phyloP scores from a whole-genome alignment of 495 filamentous ascomycete genomes.

The Monascus purpureus region DNA sequence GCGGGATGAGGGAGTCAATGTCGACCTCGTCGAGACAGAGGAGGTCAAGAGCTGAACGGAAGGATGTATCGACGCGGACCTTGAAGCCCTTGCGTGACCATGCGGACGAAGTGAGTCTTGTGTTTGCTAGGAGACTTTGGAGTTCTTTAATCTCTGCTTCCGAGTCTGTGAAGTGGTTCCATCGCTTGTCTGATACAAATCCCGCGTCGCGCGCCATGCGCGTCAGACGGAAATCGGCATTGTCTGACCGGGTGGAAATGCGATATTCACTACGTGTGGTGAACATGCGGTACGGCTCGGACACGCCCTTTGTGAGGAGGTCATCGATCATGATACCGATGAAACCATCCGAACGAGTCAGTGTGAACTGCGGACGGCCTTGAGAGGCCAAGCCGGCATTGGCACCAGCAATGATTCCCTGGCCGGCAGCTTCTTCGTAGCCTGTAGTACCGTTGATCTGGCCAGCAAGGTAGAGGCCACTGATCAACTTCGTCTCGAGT shows the following conservation, averaged over 20 bases:
- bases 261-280: conserved; percentile 92
- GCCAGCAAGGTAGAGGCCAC: conserved; percentile 81
- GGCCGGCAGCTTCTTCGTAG: conserved; percentile 92
- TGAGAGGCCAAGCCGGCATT: conserved; percentile 78
- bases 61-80: conserved; percentile 42
- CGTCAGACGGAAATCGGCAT: conserved; percentile 82
- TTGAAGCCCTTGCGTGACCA: conserved; percentile 62
- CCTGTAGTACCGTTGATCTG: conserved; percentile 98
- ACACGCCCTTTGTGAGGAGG: conserved; percentile 91
- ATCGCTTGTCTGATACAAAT: conserved; percentile 65
- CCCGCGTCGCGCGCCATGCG: conserved; percentile 61
- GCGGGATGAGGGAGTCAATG: conserved; percentile 36
- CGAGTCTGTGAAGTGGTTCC: conserved; percentile 51
- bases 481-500: conserved; percentile 85
- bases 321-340: conserved; percentile 99
- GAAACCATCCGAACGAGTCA: conserved; percentile 81
- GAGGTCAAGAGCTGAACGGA: conserved; percentile 60
- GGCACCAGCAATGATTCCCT: conserved; percentile 84
- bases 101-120: conserved; percentile 35
- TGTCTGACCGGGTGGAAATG: conserved; percentile 80
- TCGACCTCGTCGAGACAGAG: conserved; percentile 46
- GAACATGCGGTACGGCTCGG: conserved; percentile 98
- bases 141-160: conserved; percentile 51
- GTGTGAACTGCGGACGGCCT: conserved; percentile 43
- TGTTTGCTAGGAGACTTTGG: conserved; percentile 39